Conservation (phyloP, 2,329 filamentous ascomycete genomes). For the Arthroderma uncinatum region DNA sequence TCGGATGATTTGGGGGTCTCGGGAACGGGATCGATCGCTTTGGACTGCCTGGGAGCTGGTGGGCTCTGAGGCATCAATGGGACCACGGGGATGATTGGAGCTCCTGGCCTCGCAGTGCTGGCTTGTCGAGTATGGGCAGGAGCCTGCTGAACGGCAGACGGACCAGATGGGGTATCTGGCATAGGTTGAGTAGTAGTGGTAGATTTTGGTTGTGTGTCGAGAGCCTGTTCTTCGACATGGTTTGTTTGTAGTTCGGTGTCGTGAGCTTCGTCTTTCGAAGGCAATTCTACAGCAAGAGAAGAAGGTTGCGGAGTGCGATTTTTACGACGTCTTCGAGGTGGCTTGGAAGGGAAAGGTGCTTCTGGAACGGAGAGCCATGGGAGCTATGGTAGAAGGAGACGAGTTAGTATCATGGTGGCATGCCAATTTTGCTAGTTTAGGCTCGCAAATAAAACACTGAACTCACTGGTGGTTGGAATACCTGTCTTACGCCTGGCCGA, state of each 20-base stretch:
- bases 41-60: constrained; percentile 20
- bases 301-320: constrained; percentile 27
- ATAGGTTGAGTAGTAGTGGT: constrained; percentile 43
- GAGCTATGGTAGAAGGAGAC: constrained; percentile 29
- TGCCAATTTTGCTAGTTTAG: not conserved
- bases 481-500: constrained; percentile 14
- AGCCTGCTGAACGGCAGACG: constrained; percentile 23
- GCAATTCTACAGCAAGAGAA: constrained; percentile 38
- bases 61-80: constrained; percentile 34
- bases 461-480: constrained; percentile 20
- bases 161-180: constrained; percentile 43
- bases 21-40: constrained; percentile 11
- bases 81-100: constrained; percentile 39
- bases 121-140: constrained; percentile 25
- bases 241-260: constrained; percentile 41
- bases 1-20: constrained; percentile 1
- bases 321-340: constrained; percentile 38
- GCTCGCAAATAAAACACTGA: constrained; percentile 17
- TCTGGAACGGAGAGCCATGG: constrained; percentile 51
- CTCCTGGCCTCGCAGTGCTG: constrained; percentile 37
- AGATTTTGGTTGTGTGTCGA: not conserved
- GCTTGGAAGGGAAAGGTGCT: constrained; percentile 43
- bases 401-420: constrained; percentile 13
- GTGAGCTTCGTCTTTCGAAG: constrained; percentile 32
- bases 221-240: not conserved